Evolutionary conservation across 345 rosid species (phyloP), one percentile per base, ranked within the genome.

Genomic region (Isatis tinctoria): DNA sequence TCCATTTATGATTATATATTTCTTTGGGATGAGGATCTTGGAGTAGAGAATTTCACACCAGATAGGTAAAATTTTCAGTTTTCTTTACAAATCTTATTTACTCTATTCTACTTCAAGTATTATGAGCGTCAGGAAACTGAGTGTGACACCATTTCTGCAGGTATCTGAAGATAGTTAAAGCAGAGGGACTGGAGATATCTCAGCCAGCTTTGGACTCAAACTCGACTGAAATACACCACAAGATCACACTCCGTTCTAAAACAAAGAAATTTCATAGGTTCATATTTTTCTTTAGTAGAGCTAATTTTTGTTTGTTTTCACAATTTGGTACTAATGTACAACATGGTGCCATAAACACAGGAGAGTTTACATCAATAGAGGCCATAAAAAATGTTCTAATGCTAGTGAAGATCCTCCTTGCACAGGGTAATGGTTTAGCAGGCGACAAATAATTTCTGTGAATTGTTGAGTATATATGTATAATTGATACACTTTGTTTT

Each of bases 11-110:
- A 96, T 80, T 96, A 90, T 75, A 74, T 96, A 69, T 96, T 96
- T 82, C 93, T 96, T 18, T 92, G 98, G 97, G 99, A 96, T 52
- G 99, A 96, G 80, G 99, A 96, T 84, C 84, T 96, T 59, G 99
- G 98, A 57, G 96, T 92, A 54, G 76, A 86, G 41, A 66, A 89
- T 76, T 96, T 96, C 62, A 51, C 86, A 79, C 99, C 99, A 18
- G 68, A 80, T 81, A 87, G 90, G 99, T 96, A 3, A 48, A 18
- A 17, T 48, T n/a, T n/a, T 45, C 45, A 47, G 12, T 8, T 47
- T 32, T 57, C 8, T 32, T 18, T 45, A 0, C 0, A 9, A 27
- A 32, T 16, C 57, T 59, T 44, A 17, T 40, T 20, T 4, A 14
- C 14, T 20, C 18, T 16, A 39, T 44, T n/a, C 4, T n/a, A n/a